Conservation (phyloP, 257 asterid species). For the Solanum chmielewskii region DNA sequence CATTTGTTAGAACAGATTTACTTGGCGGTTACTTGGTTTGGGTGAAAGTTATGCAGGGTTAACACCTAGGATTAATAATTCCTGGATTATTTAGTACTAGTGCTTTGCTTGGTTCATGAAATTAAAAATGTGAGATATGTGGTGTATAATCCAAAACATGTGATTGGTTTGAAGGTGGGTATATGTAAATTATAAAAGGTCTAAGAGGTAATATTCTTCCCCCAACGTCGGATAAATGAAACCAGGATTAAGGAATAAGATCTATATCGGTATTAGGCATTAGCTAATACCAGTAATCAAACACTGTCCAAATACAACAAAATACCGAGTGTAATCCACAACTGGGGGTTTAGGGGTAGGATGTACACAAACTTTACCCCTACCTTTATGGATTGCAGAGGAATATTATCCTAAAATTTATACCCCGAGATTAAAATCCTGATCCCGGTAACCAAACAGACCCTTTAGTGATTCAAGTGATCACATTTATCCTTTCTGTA, state of each 20-base stretch:
- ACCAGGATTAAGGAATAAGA: neutral
- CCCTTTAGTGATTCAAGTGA: neutral
- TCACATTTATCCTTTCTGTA: neutral
- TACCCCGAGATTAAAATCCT: neutral
- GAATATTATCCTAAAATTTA: neutral
- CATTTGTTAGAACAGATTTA: neutral
- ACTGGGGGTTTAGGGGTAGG: neutral
- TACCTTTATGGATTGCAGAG: neutral
- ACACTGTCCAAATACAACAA: neutral
- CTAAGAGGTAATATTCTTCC: neutral
- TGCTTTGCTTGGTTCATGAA: neutral
- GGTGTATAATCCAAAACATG: neutral
- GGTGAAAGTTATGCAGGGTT: neutral
- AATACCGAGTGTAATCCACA: neutral
- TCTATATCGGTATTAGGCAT: neutral
- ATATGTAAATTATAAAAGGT: neutral
- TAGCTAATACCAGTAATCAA: neutral
- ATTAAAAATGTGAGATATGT: neutral
- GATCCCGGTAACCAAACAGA: neutral
- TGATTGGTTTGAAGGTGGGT: neutral
- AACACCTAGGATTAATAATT: neutral
- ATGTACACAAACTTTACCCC: neutral
- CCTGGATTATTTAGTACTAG: neutral
- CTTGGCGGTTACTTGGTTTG: neutral
- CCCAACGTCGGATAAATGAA: neutral